Evolutionary conservation across 164 flowering plant species (phyloP).

Genomic region (Hamamelis virginiana): DNA sequence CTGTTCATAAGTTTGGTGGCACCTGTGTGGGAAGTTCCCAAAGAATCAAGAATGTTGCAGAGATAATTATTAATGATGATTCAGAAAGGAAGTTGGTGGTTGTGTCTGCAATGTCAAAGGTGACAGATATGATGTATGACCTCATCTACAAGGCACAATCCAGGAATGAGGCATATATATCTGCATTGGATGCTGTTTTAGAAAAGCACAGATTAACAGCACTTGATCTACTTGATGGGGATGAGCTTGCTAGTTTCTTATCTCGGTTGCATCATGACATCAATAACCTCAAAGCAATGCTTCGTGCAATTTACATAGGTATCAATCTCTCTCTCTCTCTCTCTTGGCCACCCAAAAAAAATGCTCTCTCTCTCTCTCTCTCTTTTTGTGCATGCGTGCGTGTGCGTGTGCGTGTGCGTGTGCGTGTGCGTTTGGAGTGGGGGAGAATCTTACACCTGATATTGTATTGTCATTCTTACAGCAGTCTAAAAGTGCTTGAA

Average conservation of each 20-base stretch:
- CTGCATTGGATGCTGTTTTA: slow-evolving; percentile 71
- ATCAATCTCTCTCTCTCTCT: slow-evolving; percentile 8
- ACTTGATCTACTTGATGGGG: slow-evolving; percentile 75
- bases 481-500: too few relatives aligned
- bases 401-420: too few relatives aligned
- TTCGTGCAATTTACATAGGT: slow-evolving; percentile 96
- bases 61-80: slow-evolving; percentile 60
- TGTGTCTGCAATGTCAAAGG: slow-evolving; percentile 98
- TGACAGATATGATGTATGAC: slow-evolving; percentile 96
- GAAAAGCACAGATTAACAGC: slow-evolving; percentile 84
- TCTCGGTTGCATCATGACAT: slow-evolving; percentile 69
- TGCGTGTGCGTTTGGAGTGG: too few relatives aligned
- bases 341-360: too few relatives aligned
- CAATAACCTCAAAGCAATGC: slow-evolving; percentile 83
- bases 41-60: slow-evolving; percentile 82
- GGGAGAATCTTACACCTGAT: too few relatives aligned
- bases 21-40: slow-evolving; percentile 87
- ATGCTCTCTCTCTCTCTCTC: background rate
- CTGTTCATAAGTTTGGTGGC: slow-evolving; percentile 97
- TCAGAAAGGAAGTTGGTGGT: slow-evolving; percentile 87
- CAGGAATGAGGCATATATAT: slow-evolving; percentile 72
- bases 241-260: slow-evolving; percentile 65
- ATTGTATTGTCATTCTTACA: too few relatives aligned
- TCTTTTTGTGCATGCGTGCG: too few relatives aligned
- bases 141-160: slow-evolving; percentile 82